A percentile compares a stretch with the other conserved stretches of the same genome.
Conservation (phyloP, 192 early-diverging fungal genomes). For the Coemansia sp. region DNA sequence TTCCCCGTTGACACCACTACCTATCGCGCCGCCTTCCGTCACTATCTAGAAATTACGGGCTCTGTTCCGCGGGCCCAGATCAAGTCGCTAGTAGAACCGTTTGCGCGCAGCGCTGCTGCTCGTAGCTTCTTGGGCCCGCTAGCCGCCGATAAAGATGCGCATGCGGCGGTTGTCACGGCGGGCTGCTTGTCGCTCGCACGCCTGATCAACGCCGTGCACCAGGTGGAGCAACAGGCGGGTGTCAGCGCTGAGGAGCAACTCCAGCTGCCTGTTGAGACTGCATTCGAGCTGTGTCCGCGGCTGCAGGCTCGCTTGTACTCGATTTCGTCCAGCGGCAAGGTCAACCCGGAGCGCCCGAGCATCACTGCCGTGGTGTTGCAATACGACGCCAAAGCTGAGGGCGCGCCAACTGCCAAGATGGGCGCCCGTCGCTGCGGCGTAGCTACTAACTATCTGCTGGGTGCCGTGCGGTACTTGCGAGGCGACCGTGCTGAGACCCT, state of each 20-base stretch:
- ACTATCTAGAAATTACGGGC: constrained; percentile 87
- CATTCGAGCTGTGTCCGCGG: constrained; percentile 80
- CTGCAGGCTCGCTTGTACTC: constrained; percentile 93
- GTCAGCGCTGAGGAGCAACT: constrained; percentile 39
- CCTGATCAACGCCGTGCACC: constrained; percentile 68
- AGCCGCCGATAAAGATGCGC: constrained; percentile 70
- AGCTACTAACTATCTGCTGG: constrained; percentile 84
- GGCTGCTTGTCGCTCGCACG: constrained; percentile 73
- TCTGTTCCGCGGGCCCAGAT: constrained; percentile 72
- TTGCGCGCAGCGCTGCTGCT: constrained; percentile 59
- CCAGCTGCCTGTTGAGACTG: constrained; percentile 74
- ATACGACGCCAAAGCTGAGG: constrained; percentile 57
- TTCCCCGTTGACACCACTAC: constrained; percentile 87
- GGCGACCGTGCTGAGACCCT: constrained; percentile 31
- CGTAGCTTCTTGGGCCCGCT: constrained; percentile 57
- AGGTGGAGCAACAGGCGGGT: constrained; percentile 32
- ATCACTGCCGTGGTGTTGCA: constrained; percentile 89
- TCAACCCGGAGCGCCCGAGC: constrained; percentile 70
- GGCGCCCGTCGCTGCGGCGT: constrained; percentile 71
- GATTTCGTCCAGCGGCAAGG: constrained; percentile 88
- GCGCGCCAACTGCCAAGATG: constrained; percentile 22
- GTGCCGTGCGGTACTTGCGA: constrained; percentile 59
- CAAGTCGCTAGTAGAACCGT: constrained; percentile 60
- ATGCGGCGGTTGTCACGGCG: constrained; percentile 60
- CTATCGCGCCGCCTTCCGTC: constrained; percentile 81